Evolutionary conservation across 2,329 filamentous ascomycete genomes (phyloP).

Genomic region (Colletotrichum truncatum): DNA sequence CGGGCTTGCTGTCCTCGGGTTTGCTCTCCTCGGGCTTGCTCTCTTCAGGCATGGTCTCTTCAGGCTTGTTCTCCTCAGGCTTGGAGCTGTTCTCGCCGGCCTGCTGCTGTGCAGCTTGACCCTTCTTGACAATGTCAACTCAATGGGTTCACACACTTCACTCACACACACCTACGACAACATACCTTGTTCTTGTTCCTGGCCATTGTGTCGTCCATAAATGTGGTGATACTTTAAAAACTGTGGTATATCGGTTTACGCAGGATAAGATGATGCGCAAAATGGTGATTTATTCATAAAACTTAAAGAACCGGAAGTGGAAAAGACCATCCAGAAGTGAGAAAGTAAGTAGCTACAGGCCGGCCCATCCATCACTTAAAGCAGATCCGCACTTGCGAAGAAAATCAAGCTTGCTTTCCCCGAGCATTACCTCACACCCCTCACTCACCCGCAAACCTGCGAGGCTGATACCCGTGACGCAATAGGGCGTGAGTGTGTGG

Average conservation of each 20-base stretch:
- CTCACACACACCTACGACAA: too few species aligned
- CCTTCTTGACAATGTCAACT: background rate
- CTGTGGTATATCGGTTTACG: too few species aligned
- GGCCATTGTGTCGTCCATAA: constrained; percentile 29
- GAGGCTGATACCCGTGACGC: constrained; percentile 25
- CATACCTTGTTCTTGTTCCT: constrained; percentile 31
- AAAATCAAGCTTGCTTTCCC: background rate
- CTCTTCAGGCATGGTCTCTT: too few species aligned
- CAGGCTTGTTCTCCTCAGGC: constrained; percentile 11
- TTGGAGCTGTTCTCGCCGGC: constrained; percentile 13
- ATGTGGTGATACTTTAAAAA: too few species aligned
- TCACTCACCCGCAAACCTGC: background rate
- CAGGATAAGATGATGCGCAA: too few species aligned
- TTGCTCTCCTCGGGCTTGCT: background rate
- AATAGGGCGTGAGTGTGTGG: constrained; percentile 20
- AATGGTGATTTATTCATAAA: background rate
- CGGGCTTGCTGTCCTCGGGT: constrained; percentile 21
- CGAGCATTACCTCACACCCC: constrained; percentile 24
- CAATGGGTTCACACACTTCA: background rate
- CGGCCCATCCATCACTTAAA: constrained; percentile 10
- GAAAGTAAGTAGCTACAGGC: background rate
- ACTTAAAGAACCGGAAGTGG: background rate
- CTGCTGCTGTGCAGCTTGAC: constrained; percentile 7
- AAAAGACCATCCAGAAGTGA: background rate
- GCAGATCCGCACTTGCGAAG: constrained; percentile 1